Evolutionary conservation across 768 basidiomycete species (phyloP).

Genomic region (Mycena polygramma): DNA sequence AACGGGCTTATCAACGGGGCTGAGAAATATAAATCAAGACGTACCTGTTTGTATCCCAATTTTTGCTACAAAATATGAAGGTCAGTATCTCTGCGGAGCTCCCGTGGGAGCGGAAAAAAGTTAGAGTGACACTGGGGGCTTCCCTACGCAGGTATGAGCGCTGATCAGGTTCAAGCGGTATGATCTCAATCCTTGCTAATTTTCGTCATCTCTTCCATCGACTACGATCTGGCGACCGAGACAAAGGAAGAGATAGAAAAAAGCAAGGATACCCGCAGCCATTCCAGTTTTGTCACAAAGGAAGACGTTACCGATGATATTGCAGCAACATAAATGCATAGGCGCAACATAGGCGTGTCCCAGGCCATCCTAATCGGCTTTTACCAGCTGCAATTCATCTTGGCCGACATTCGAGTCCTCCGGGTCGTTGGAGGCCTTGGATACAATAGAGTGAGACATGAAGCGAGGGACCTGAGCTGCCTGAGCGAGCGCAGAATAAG

Average conservation of each 20-base stretch:
- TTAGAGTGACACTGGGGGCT: slow-evolving; percentile 81
- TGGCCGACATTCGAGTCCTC: slow-evolving; percentile 44
- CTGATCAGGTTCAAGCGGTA: slow-evolving; percentile 99
- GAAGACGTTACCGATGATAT: slow-evolving; percentile 80
- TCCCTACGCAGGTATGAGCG: slow-evolving; percentile 99
- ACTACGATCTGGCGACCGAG: slow-evolving; percentile 36
- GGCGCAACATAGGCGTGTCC: no score
- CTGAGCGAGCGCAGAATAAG: no score
- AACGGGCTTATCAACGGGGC: slow-evolving; percentile 30
- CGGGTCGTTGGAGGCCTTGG: no score
- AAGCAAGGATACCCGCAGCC: slow-evolving; percentile 92
- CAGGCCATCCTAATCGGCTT: slow-evolving; percentile 46
- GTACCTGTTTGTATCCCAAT: slow-evolving; percentile 86
- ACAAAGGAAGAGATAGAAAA: slow-evolving; percentile 40
- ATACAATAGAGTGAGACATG: no score
- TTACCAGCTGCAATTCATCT: slow-evolving; percentile 74
- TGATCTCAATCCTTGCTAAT: slow-evolving; percentile 88
- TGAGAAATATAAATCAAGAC: no score
- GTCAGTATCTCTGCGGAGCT: slow-evolving; percentile 65
- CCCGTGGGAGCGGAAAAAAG: slow-evolving; percentile 55
- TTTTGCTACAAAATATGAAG: slow-evolving; percentile 63
- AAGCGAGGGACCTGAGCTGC: no score
- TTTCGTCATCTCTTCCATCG: slow-evolving; percentile 43
- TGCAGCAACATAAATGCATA: slow-evolving; percentile 49
- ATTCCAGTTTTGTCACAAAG: slow-evolving; percentile 75